Conservation (phyloP, 2,329 filamentous ascomycete genomes). For the Pseudodiploospora longispora region DNA sequence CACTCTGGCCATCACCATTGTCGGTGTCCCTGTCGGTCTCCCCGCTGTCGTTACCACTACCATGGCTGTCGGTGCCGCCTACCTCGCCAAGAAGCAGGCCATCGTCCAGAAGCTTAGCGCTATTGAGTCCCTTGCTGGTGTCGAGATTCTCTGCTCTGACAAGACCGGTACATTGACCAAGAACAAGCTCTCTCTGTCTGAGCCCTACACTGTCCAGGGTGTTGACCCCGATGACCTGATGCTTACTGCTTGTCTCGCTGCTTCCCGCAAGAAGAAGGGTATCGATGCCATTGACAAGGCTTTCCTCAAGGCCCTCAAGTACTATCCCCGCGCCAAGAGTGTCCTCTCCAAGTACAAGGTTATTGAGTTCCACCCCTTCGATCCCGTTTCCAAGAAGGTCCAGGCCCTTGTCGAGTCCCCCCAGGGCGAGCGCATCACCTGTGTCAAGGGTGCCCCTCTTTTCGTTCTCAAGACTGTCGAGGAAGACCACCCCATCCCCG, state of each 20-base stretch:
- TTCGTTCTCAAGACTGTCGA: slow-evolving; percentile 83
- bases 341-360: slow-evolving; percentile 79
- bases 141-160: slow-evolving; percentile 90
- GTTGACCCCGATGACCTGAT: slow-evolving; percentile 83
- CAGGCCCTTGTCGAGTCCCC: slow-evolving; percentile 75
- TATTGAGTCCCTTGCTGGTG: slow-evolving; percentile 86
- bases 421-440: slow-evolving; percentile 75
- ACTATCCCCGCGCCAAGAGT: slow-evolving; percentile 74
- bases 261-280: slow-evolving; percentile 91
- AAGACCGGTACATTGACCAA: slow-evolving; percentile 91
- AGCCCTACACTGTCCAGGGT: slow-evolving; percentile 75
- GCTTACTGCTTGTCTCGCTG: slow-evolving; percentile 83
- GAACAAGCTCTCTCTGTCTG: slow-evolving; percentile 83
- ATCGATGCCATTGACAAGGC: slow-evolving; percentile 94
- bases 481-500: slow-evolving; percentile 72
- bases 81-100: slow-evolving; percentile 85
- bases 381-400: slow-evolving; percentile 91
- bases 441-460: slow-evolving; percentile 85
- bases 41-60: slow-evolving; percentile 89
- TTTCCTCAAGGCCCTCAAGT: slow-evolving; percentile 77
- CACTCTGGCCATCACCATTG: slow-evolving; percentile 82
- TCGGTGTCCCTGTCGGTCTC: slow-evolving; percentile 88
- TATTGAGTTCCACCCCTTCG: slow-evolving; percentile 78
- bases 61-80: slow-evolving; percentile 88
- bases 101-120: slow-evolving; percentile 90